Evolutionary conservation across 2,329 filamentous ascomycete species (phyloP).

Genomic region (Fusarium hostae): DNA sequence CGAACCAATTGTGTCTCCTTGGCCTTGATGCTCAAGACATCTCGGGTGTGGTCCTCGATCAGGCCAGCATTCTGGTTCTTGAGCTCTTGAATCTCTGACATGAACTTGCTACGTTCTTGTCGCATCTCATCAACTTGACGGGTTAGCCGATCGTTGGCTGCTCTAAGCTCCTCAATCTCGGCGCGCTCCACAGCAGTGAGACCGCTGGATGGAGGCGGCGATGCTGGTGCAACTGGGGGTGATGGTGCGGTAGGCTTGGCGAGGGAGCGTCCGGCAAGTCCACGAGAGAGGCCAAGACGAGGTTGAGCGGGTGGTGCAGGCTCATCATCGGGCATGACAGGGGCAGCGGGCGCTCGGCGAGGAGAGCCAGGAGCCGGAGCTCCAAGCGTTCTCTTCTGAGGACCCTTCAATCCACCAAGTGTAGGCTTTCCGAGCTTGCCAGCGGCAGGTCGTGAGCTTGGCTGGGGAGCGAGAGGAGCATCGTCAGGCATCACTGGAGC

Average conservation of each 20-base stretch:
- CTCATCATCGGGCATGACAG: conserved; percentile 68
- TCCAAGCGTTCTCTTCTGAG: conserved; percentile 65
- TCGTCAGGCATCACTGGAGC: conserved; percentile 58
- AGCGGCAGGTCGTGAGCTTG: conserved; percentile 61
- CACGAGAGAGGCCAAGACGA: conserved; percentile 76
- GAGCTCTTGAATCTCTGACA: conserved; percentile 90
- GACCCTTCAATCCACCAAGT: conserved; percentile 68
- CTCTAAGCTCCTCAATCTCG: conserved; percentile 89
- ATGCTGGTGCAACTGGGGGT: conserved; percentile 61
- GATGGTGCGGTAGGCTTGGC: conserved; percentile 74
- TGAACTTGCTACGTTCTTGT: conserved; percentile 82
- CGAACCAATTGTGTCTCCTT: conserved; percentile 98
- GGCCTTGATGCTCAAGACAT: conserved; percentile 95
- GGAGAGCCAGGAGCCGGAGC: conserved; percentile 66
- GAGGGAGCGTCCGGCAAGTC: conserved; percentile 86
- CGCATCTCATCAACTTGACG: conserved; percentile 83
- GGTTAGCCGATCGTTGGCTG: conserved; percentile 81
- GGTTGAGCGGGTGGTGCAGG: conserved; percentile 68
- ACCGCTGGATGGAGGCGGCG: conserved; percentile 70
- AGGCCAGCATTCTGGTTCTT: conserved; percentile 97
- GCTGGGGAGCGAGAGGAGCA: conserved; percentile 67
- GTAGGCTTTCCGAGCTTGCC: conserved; percentile 67
- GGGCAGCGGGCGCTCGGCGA: conserved; percentile 59
- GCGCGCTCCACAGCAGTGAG: conserved; percentile 84
- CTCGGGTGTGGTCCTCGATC: conserved; percentile 96